Base-by-base conservation (phyloP, 2,329 filamentous ascomycete species). In the Cercospora sojina region DNA sequence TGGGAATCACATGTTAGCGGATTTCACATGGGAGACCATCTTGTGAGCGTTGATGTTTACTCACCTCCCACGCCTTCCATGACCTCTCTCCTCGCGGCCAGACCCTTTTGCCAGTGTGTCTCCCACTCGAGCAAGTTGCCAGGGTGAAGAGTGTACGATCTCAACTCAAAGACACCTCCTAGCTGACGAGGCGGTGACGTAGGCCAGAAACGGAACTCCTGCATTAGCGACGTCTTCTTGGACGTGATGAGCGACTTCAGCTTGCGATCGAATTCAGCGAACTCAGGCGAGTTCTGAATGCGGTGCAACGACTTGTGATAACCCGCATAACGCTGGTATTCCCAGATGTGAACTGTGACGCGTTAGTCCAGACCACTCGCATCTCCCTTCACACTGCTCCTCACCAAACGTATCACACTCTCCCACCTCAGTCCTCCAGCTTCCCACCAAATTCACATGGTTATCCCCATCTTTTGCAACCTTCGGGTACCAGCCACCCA, bases 121-220 rank as follows among this genome's bases (percentile, higher is more conserved):
- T 99, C 95, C 95, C 95, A 99, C 81, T 99, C 95, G 7, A 99
- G 86, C 51, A 99, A 85, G 78, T 97, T 97, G 49, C 95, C 95
- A 0, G 95, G 95, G 77, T 97, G 92, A 23, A 99, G 86, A 5
- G 93, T 97, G 83, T 99, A 99, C 1, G 95, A 97, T 61, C 95
- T 91, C 35, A 99, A 86, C 83, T 99, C 95, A 77, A 99, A 99
- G 49, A 99, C 81, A 55, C 95, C 95, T 64, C 95, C 95, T 0
- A 99, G 87, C 75, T 92, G 85, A 67, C 95, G 92, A 0, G 95
- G 95, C 5, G 93, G 86, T 0, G 92, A 94, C 3, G 95, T 99
- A 1, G 95, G 95, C 95, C 95, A 99, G 86, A 99, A 99, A 38
- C 93, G 97, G 81, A 99, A 99, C 80, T 99, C 95, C 79, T 99